These are phyloP conservation scores for Ceratobasidium sp. DNA, from an alignment of 1,284 basidiomycete genomes.

Conservation along the genomic window DNA sequence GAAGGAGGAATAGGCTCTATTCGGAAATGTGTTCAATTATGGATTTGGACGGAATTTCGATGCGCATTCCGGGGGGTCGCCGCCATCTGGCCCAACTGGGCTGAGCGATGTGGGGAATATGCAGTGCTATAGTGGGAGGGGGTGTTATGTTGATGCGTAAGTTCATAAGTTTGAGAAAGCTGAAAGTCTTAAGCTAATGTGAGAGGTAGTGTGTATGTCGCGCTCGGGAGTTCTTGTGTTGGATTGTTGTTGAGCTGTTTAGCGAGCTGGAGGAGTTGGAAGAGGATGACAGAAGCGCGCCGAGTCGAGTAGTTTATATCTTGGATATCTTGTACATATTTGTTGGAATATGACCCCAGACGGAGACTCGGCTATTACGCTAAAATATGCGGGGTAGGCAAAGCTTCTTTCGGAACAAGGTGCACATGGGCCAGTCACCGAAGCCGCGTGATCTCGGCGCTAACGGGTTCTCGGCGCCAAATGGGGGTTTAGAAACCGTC, in stretches of 20 bases:
- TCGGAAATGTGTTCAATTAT: conserved; percentile 83
- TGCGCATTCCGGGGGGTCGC: conserved; percentile 65
- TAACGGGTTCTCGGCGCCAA: conserved; percentile 20
- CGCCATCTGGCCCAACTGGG: background rate
- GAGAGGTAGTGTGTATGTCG: conserved; percentile 27
- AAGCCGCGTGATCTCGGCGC: background rate
- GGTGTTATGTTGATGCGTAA: conserved; percentile 48
- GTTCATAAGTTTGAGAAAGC: background rate
- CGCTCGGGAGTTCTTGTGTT: conserved; percentile 17
- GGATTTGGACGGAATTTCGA: conserved; percentile 87
- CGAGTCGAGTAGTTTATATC: background rate
- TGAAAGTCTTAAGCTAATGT: background rate
- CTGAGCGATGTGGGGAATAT: conserved; percentile 23
- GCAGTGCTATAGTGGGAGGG: conserved; percentile 47
- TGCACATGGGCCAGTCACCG: no score
- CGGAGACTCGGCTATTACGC: no score
- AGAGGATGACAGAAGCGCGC: conserved; percentile 2
- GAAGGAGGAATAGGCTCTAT: conserved; percentile 26
- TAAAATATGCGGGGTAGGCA: no score
- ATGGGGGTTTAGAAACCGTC: background rate
- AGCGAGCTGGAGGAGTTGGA: conserved; percentile 42
- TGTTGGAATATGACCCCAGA: no score
- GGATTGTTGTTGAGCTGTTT: conserved; percentile 30
- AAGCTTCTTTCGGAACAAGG: no score
- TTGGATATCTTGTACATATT: no score